Evolutionary conservation across 495 filamentous ascomycete genomes (phyloP).

Genomic region (Aspergillus funiculosus): DNA sequence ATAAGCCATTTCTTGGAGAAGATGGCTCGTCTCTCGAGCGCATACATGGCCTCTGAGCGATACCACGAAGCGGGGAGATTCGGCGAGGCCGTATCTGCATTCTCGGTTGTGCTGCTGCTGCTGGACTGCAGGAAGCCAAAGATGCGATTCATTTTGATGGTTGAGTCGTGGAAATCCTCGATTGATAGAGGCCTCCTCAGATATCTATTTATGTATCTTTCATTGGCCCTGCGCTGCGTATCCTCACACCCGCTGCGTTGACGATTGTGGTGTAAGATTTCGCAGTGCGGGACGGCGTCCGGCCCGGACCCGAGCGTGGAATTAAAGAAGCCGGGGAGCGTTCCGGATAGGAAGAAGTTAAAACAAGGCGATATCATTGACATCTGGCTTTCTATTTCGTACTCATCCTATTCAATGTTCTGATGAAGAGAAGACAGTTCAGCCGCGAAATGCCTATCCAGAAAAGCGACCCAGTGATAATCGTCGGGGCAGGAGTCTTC

Average conservation of each 20-base stretch:
- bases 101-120: conserved; percentile 4
- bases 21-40: conserved; percentile 48
- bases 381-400: background rate
- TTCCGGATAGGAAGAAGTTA: background rate
- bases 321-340: background rate
- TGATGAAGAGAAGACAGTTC: background rate
- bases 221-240: no score
- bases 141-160: background rate
- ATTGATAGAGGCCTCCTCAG: no score
- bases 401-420: background rate
- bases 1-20: conserved; percentile 52
- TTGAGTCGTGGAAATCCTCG: no score
- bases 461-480: conserved; percentile 46
- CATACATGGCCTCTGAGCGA: conserved; percentile 42
- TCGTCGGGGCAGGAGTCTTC: conserved; percentile 67
- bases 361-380: background rate
- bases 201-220: no score
- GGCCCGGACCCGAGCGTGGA: background rate
- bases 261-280: no score
- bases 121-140: conserved; percentile 18
- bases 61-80: conserved; percentile 48
- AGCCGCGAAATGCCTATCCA: conserved; percentile 17
- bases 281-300: background rate
- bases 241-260: no score
- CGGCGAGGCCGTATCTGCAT: conserved; percentile 20